Conservation (phyloP, 148 eudicot genomes). For the Camellia sinensis region DNA sequence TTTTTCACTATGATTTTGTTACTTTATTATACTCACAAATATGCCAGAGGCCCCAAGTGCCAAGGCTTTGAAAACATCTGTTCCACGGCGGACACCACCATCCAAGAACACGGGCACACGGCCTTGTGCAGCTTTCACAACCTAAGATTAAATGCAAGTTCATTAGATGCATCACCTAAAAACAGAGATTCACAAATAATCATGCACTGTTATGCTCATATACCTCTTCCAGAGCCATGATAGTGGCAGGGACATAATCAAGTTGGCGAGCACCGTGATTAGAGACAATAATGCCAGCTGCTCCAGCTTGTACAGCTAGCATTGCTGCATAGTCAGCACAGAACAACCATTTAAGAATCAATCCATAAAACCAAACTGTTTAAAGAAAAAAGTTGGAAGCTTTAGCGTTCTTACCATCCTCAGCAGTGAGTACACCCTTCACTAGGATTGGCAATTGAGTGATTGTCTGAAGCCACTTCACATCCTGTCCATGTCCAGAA, state of each 20-base stretch:
- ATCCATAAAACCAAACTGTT: not conserved
- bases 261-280: constrained; percentile 99
- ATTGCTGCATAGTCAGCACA: constrained; percentile 53
- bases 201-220: not conserved
- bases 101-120: constrained; percentile 92
- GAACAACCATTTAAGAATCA: not conserved
- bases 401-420: constrained; percentile 58
- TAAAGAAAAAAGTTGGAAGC: not conserved
- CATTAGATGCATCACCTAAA: not conserved
- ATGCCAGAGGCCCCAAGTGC: constrained; percentile 95
- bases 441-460: constrained; percentile 92
- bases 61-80: constrained; percentile 97
- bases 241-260: constrained; percentile 95
- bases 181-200: not conserved
- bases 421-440: constrained; percentile 94
- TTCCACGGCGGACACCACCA: constrained; percentile 98
- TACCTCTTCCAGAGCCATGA: constrained; percentile 97
- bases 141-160: constrained; percentile 38
- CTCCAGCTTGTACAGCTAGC: constrained; percentile 77
- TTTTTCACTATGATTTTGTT: not conserved
- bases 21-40: constrained; percentile 60
- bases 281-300: constrained; percentile 94
- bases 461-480: constrained; percentile 97
- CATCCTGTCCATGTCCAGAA: constrained; percentile 49
- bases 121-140: constrained; percentile 94